phyloP scores from a whole-genome alignment of 179 eudicot species.

The Beta corolliflora region DNA sequence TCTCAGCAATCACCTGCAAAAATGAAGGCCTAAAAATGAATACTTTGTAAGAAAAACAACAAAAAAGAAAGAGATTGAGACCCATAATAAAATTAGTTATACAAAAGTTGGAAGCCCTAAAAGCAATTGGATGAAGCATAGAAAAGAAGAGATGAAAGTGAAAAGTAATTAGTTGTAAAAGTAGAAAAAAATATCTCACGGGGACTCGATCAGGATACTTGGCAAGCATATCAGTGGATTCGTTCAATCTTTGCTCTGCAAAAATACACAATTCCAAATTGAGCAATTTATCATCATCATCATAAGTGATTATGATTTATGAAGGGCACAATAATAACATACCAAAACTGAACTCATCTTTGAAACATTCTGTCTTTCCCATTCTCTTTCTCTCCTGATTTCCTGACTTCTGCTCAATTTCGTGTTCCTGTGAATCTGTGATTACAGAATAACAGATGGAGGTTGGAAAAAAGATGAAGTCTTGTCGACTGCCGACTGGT shows the following conservation, averaged over 20 bases:
- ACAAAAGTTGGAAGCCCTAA: neutral
- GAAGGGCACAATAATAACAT: neutral
- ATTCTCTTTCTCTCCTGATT: conserved; percentile 17
- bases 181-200: conserved; percentile 49
- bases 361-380: conserved; percentile 64
- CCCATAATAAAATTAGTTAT: neutral
- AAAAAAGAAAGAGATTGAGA: neutral
- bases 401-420: neutral
- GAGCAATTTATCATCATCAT: neutral
- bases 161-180: no score
- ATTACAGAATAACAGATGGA: no score
- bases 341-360: conserved; percentile 65
- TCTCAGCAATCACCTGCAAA: conserved; percentile 81
- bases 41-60: no score
- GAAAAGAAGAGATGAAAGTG: neutral
- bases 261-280: neutral
- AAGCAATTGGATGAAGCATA: neutral
- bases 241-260: conserved; percentile 67
- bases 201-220: conserved; percentile 87
- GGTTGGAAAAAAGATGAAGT: no score
- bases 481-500: no score
- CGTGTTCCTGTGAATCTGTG: neutral
- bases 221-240: conserved; percentile 77
- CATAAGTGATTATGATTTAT: neutral
- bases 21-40: neutral